Evolutionary conservation across 2,329 filamentous ascomycete species (phyloP).

Genomic region (Alternaria longipes): DNA sequence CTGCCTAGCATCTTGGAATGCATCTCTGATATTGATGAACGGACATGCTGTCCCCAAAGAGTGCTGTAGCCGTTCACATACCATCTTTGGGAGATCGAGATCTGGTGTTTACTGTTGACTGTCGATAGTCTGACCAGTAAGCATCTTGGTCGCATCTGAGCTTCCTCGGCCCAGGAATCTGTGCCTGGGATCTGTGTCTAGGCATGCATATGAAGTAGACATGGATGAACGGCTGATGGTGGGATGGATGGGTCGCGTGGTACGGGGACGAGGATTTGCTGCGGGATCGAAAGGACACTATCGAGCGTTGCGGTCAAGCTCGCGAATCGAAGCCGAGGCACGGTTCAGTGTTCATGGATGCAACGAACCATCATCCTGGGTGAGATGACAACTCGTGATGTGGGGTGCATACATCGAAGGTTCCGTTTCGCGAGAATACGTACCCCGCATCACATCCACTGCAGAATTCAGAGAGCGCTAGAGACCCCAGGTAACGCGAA

Average conservation of each 20-base stretch:
- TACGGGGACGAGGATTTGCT: neutral
- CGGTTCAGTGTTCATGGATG: conserved; percentile 1
- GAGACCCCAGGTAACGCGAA: neutral
- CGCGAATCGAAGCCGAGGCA: conserved; percentile 4
- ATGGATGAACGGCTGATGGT: conserved; percentile 2
- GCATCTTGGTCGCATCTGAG: neutral
- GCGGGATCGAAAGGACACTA: neutral
- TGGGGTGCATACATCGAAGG: conserved; percentile 5
- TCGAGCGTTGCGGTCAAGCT: conserved; percentile 2
- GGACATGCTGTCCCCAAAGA: neutral
- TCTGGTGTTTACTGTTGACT: neutral
- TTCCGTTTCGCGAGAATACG: neutral
- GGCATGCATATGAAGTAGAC: neutral
- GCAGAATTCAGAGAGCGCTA: neutral
- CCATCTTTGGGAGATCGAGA: neutral
- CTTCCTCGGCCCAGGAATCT: neutral
- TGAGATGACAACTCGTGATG: conserved; percentile 2
- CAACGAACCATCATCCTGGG: neutral
- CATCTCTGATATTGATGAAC: neutral
- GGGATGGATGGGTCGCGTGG: conserved; percentile 2
- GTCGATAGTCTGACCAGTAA: neutral
- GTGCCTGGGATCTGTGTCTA: neutral
- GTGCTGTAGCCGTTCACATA: conserved; percentile 1
- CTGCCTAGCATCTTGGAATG: neutral
- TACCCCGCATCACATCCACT: neutral